Conservation (phyloP, 2,329 filamentous ascomycete species). For the Plectosphaerella sp. region DNA sequence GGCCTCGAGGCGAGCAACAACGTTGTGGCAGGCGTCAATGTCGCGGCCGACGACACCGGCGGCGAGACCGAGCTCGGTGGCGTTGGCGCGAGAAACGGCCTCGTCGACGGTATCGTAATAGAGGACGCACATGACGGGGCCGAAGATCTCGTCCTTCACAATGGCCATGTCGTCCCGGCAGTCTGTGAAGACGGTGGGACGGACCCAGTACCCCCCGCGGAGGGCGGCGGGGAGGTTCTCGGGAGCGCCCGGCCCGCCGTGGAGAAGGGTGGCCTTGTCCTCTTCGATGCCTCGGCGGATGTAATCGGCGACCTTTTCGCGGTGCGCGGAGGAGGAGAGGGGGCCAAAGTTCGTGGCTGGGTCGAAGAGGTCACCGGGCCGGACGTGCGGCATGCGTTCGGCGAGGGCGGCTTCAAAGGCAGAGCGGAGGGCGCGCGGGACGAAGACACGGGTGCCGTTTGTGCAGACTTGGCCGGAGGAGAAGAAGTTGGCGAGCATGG, state of each 20-base stretch:
- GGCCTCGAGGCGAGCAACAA: slow-evolving; percentile 68
- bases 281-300: slow-evolving; percentile 69
- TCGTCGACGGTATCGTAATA: slow-evolving; percentile 68
- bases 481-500: slow-evolving; percentile 94
- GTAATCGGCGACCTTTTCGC: slow-evolving; percentile 73
- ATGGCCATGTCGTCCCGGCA: slow-evolving; percentile 82
- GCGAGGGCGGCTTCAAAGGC: slow-evolving; percentile 66
- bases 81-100: slow-evolving; percentile 68
- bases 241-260: slow-evolving; percentile 60
- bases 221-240: slow-evolving; percentile 42
- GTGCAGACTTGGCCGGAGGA: slow-evolving; percentile 90
- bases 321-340: slow-evolving; percentile 69
- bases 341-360: slow-evolving; percentile 77
- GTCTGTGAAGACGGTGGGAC: slow-evolving; percentile 80
- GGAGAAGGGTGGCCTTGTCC: slow-evolving; percentile 71
- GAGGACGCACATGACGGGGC: slow-evolving; percentile 79
- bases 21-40: slow-evolving; percentile 66
- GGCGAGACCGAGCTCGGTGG: slow-evolving; percentile 72
- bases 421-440: slow-evolving; percentile 61
- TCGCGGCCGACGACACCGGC: slow-evolving; percentile 80
- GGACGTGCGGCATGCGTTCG: slow-evolving; percentile 73
- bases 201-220: slow-evolving; percentile 73
- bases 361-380: slow-evolving; percentile 70
- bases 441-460: slow-evolving; percentile 84
- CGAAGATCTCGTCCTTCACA: slow-evolving; percentile 80